Evolutionary conservation across 257 asterid species (phyloP), one percentile per base, ranked within the genome.

Genomic region (Osmanthus fragrans): DNA sequence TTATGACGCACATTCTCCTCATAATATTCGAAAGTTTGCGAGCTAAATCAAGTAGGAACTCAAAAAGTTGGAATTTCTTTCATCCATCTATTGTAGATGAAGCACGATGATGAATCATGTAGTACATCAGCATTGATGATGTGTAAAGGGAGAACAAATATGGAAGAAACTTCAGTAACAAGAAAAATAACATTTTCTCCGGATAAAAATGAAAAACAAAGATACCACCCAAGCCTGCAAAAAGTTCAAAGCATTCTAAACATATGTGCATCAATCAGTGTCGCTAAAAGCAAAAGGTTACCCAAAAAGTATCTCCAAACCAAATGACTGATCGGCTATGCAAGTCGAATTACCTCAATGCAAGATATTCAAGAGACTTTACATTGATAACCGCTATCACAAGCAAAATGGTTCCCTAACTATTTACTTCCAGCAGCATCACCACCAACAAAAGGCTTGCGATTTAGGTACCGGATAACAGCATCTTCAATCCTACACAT

Each of bases 401-500:
- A 69, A 58, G 51, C 27, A 1, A 66, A 66, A 71, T 9, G 7
- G 19, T 36, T 73, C 33, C 25, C 73, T 49, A 29, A 74, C 69
- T 84, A 86, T 79, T 82, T 86, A 80, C 77, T 80, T 84, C 86
- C 86, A 58, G 81, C 72, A 71, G 70, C 67, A 63, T 82, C 86
- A 65, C 51, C 75, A 25, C 86, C 87, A 75, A 78, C 81, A 15
- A 81, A 77, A 74, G 92, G 86, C 85, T 86, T 92, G 74, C 97
- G 97, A 58, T 90, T 92, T 76, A 92, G 71, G 85, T 92, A 92
- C 30, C 91, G 89, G 76, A 88, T 83, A 19, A 92, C 92, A 47
- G 97, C 97, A 54, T 92, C 97, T 79, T 88, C 97, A 66, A 85
- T 79, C 97, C 97, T 92, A 45, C 36, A 56, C 47, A 74, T 33